Conservation (phyloP, 2,329 filamentous ascomycete species). For the Beauveria sp. region DNA sequence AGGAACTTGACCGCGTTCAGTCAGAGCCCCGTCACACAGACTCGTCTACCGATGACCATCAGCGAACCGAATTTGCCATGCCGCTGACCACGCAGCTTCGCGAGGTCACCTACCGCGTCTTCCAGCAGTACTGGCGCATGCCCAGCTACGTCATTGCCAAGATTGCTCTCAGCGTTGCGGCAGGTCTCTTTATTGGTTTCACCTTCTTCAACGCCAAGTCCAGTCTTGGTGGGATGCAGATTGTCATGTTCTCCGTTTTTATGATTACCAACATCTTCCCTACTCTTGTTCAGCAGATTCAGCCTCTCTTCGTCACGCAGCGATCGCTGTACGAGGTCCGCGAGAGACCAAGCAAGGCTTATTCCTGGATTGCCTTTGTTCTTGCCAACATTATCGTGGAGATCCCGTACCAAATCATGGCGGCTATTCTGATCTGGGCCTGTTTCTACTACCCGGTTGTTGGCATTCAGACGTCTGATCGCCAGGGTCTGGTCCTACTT, state of each 20-base stretch:
- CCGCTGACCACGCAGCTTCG: conserved; percentile 59
- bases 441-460: conserved; percentile 61
- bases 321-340: conserved; percentile 69
- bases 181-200: conserved; percentile 66
- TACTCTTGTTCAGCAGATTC: conserved; percentile 61
- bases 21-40: neutral
- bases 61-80: conserved; percentile 66
- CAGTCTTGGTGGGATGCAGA: conserved; percentile 62
- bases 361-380: conserved; percentile 70
- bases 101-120: conserved; percentile 60
- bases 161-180: conserved; percentile 48
- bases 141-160: conserved; percentile 74
- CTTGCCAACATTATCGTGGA: conserved; percentile 65
- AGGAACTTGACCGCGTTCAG: conserved; percentile 55
- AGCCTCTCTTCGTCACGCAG: conserved; percentile 70
- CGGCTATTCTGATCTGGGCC: conserved; percentile 54
- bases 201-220: conserved; percentile 53
- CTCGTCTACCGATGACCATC: conserved; percentile 33
- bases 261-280: conserved; percentile 70
- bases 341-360: conserved; percentile 65
- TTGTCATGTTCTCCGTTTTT: conserved; percentile 67
- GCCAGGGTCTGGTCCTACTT: conserved; percentile 58
- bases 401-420: conserved; percentile 61
- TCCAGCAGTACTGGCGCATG: conserved; percentile 78
- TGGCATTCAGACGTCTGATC: conserved; percentile 40